Conservation (phyloP, 2,329 filamentous ascomycete species). For the Fusarium tanahbumbuense region DNA sequence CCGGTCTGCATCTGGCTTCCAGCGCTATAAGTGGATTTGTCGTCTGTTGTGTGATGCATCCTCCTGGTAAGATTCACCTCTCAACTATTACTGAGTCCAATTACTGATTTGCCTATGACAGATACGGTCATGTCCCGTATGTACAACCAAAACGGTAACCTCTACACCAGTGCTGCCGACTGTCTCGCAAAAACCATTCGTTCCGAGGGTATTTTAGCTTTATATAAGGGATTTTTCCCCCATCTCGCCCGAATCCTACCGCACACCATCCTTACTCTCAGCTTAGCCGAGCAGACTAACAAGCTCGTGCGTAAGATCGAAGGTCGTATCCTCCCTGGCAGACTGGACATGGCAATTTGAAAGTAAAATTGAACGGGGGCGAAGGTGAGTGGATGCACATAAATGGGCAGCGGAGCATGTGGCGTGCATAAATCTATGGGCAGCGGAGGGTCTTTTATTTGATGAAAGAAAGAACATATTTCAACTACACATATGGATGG, state of each 20-base stretch:
- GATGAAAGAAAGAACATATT: constrained; percentile 20
- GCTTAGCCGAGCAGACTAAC: constrained; percentile 95
- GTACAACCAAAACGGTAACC: constrained; percentile 98
- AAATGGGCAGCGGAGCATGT: neutral
- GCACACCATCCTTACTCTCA: constrained; percentile 94
- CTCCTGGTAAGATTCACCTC: constrained; percentile 72
- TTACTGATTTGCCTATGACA: constrained; percentile 41
- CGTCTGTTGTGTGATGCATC: constrained; percentile 98
- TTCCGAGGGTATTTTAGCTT: constrained; percentile 89
- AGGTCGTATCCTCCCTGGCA: constrained; percentile 60
- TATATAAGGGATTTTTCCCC: constrained; percentile 98
- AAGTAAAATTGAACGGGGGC: neutral
- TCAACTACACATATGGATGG: constrained; percentile 22
- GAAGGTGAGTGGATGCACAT: neutral
- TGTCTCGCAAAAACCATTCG: constrained; percentile 90
- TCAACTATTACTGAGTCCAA: neutral
- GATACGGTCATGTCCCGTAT: constrained; percentile 99
- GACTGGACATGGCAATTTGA: constrained; percentile 47
- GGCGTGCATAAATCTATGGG: constrained; percentile 16
- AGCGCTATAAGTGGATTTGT: constrained; percentile 93
- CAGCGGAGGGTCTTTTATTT: constrained; percentile 24
- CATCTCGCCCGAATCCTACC: constrained; percentile 94
- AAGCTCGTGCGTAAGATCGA: constrained; percentile 89
- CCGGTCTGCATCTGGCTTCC: constrained; percentile 86
- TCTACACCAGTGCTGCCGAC: constrained; percentile 95